Conservation (phyloP, 768 basidiomycete genomes). For the Boletellus ananiceps region DNA sequence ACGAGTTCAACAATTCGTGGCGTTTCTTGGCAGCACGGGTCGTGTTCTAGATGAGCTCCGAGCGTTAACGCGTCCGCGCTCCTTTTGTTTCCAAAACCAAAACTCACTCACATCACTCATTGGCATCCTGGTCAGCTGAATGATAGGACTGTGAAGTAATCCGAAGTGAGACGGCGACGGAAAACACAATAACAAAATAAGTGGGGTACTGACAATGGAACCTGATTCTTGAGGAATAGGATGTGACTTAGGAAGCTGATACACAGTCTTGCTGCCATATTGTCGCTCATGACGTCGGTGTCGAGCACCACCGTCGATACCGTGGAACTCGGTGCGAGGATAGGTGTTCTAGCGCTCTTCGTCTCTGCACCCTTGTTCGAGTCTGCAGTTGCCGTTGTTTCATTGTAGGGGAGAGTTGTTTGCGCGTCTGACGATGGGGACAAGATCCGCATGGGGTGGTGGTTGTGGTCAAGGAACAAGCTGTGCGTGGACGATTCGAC, state of each 20-base stretch:
- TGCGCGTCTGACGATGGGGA: background rate
- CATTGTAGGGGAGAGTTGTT: background rate
- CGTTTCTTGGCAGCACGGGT: conserved; percentile 54
- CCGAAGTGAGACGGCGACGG: background rate
- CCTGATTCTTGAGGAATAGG: conserved; percentile 72
- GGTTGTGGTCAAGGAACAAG: background rate
- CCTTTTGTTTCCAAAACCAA: background rate
- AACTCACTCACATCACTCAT: conserved; percentile 36
- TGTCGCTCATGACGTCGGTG: conserved; percentile 47
- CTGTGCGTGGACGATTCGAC: no score
- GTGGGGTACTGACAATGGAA: conserved; percentile 60
- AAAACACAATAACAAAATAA: background rate
- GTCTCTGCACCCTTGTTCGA: background rate
- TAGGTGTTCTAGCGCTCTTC: background rate
- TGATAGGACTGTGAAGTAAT: conserved; percentile 48
- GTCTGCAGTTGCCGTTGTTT: background rate
- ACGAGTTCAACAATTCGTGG: conserved; percentile 56
- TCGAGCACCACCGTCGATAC: conserved; percentile 47
- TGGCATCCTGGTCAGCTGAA: conserved; percentile 58
- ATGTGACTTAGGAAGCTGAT: conserved; percentile 62
- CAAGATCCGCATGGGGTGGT: conserved; percentile 14
- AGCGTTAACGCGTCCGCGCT: background rate
- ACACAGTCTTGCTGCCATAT: conserved; percentile 61
- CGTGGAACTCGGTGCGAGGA: conserved; percentile 1
- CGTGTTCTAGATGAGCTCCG: conserved; percentile 31